A percentile compares a stretch with the other conserved stretches of the same genome.
phyloP scores from a whole-genome alignment of 768 basidiomycete genomes.

The Hericium alpestre region DNA sequence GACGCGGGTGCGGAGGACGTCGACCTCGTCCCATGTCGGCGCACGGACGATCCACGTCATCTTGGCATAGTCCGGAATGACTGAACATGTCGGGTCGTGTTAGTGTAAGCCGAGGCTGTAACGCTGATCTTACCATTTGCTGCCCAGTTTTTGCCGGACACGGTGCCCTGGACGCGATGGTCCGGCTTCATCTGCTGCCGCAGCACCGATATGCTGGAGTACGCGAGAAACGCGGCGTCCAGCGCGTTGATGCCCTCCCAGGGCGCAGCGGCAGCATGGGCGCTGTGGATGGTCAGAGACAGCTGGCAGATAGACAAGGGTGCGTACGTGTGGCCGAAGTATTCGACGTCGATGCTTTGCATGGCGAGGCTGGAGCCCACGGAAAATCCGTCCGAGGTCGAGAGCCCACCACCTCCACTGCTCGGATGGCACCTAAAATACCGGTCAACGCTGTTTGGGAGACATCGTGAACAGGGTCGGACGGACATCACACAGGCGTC shows the following conservation, averaged over 20 bases:
- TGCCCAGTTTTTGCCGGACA: conserved; percentile 57
- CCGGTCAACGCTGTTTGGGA: neutral
- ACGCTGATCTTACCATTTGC: conserved; percentile 47
- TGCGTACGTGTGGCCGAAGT: conserved; percentile 60
- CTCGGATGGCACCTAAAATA: conserved; percentile 60
- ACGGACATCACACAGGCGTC: conserved; percentile 66
- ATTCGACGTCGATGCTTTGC: conserved; percentile 59
- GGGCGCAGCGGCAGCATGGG: conserved; percentile 71
- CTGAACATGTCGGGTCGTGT: conserved; percentile 25
- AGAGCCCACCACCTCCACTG: conserved; percentile 31
- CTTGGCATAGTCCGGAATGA: conserved; percentile 75
- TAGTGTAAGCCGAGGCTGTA: neutral
- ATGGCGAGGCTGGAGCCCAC: conserved; percentile 51
- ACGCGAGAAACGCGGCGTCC: conserved; percentile 81
- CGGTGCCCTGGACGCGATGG: conserved; percentile 68
- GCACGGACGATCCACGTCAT: conserved; percentile 69
- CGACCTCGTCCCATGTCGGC: conserved; percentile 47
- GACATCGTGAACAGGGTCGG: neutral
- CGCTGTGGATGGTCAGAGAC: conserved; percentile 17
- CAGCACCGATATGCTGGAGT: conserved; percentile 66
- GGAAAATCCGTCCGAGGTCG: conserved; percentile 29
- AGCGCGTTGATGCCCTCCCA: conserved; percentile 85
- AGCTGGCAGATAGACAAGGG: neutral
- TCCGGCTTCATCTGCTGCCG: conserved; percentile 83
- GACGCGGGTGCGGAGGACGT: conserved; percentile 45